phyloP scores from a whole-genome alignment of 2,329 filamentous ascomycete species.

The Alternaria burnsii region DNA sequence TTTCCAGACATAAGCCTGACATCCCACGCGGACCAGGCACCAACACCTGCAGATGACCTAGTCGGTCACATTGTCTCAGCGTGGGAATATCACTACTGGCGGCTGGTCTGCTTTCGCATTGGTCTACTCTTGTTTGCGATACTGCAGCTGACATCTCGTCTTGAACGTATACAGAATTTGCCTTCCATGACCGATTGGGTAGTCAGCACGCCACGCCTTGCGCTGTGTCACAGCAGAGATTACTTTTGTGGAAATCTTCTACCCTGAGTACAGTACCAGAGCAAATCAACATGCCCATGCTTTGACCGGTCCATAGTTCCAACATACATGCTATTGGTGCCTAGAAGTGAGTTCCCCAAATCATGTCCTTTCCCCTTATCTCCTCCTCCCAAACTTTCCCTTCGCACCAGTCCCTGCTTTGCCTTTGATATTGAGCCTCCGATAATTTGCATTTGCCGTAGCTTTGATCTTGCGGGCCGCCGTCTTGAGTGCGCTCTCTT shows the following conservation, averaged over 20 bases:
- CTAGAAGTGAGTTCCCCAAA: background rate
- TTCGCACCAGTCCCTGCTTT: constrained; percentile 53
- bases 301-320: constrained; percentile 1
- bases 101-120: constrained; percentile 5
- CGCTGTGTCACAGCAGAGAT: constrained; percentile 9
- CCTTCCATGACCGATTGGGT: constrained; percentile 15
- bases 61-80: constrained; percentile 42
- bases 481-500: constrained; percentile 47
- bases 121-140: constrained; percentile 6
- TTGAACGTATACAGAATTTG: constrained; percentile 5
- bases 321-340: background rate
- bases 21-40: constrained; percentile 19
- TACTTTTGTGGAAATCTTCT: constrained; percentile 8
- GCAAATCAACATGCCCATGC: background rate
- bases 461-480: constrained; percentile 57
- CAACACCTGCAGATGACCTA: constrained; percentile 38
- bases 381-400: constrained; percentile 51
- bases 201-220: constrained; percentile 5
- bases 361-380: constrained; percentile 19
- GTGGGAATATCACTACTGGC: constrained; percentile 22
- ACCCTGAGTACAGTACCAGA: background rate
- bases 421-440: constrained; percentile 60
- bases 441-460: constrained; percentile 58
- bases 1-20: constrained; percentile 1
- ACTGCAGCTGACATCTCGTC: constrained; percentile 9